Base-by-base conservation (phyloP, 768 basidiomycete species). In the Leccinum sublutescens region DNA sequence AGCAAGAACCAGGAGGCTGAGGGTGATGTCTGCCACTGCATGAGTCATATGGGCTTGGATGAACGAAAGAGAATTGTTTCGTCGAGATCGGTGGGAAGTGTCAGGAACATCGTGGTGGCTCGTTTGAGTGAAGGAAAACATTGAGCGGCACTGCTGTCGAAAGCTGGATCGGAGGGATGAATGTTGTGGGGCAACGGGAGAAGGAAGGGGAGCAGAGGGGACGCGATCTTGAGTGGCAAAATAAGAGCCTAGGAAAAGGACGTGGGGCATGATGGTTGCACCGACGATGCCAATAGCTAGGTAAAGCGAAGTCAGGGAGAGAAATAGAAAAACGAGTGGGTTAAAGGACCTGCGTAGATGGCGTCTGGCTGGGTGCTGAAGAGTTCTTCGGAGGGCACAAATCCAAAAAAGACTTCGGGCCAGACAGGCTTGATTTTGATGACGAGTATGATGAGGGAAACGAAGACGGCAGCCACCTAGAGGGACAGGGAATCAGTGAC, bases 211-310 rank as follows among this genome's bases (percentile, higher is more conserved):
- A 23, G 71, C 74, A 0, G 80, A 80, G 1, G 55, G 33, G 27
- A 52, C 43, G 27, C 57, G 57, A 33, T 60, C 51, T 33, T 59
- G 58, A 21, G 58, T 57, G 55, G 27, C 57, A 29, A 59, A 29
- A 59, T 60, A 43, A 36, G 59, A 60, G 25, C 84, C 84, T 31
- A 85, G 75, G 71, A 82, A 83, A 21, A 86, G 73, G 5, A 78
- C 80, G 66, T 85, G 84, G 1, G 84, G 83, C 83, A 85, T 85
- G 66, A 84, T 80, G 1, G 83, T 85, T 5, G 83, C 84, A 62
- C 78, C 76, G 29, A 78, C 56, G 56, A 80, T 80, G 45, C 77
- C 76, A 56, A 76, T 71, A 6, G 75, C 72, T 74, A 33, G 57
- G 19, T 0, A n/a, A 34, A 38, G 27, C 17, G 19, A 19, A 17